phyloP scores from a whole-genome alignment of 306 rosid species.

The Acacia crassicarpa region DNA sequence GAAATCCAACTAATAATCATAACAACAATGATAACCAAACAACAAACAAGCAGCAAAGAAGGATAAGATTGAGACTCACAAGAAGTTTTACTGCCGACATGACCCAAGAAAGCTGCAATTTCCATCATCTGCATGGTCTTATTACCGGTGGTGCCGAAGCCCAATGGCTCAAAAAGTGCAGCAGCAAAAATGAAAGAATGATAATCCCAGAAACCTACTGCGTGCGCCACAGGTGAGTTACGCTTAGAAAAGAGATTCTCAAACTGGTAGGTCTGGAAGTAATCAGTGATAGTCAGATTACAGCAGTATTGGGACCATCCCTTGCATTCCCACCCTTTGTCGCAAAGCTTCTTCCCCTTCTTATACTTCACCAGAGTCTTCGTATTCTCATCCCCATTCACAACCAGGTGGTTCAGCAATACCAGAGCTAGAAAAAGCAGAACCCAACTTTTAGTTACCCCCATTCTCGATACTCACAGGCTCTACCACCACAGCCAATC shows the following conservation, averaged over 20 bases:
- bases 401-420: slow-evolving; percentile 20
- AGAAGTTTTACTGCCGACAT: slow-evolving; percentile 83
- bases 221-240: slow-evolving; percentile 76
- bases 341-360: slow-evolving; percentile 70
- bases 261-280: slow-evolving; percentile 75
- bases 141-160: slow-evolving; percentile 89
- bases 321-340: slow-evolving; percentile 81
- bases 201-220: slow-evolving; percentile 90
- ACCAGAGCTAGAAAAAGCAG: slow-evolving; percentile 7
- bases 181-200: slow-evolving; percentile 75
- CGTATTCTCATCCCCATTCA: slow-evolving; percentile 35
- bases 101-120: slow-evolving; percentile 85
- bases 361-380: slow-evolving; percentile 53
- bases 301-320: slow-evolving; percentile 75
- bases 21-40: not conserved
- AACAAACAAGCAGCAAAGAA: not conserved
- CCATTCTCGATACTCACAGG: not conserved
- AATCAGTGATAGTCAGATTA: slow-evolving; percentile 70
- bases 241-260: slow-evolving; percentile 84
- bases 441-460: slow-evolving; percentile 12
- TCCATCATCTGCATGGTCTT: slow-evolving; percentile 80
- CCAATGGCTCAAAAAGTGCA: slow-evolving; percentile 62
- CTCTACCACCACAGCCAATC: not conserved
- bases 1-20: not conserved
- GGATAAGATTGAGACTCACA: slow-evolving; percentile 47